Percentiles rank a stretch among this genome's conserved stretches.
Evolutionary conservation across 305 asterid species (phyloP).

Genomic region (Fraxinus ornus): DNA sequence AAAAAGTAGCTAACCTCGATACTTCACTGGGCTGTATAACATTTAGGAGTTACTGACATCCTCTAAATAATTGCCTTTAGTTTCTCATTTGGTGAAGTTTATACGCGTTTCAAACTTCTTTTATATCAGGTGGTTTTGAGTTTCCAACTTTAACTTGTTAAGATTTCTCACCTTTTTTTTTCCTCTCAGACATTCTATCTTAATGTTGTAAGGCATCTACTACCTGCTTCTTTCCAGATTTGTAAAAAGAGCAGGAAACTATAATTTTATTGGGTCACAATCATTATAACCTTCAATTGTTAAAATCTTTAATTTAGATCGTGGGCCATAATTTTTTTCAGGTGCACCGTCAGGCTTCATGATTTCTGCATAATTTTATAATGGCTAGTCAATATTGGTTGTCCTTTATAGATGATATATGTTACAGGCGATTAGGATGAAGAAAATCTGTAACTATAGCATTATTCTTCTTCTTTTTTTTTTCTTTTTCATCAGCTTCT

Average conservation of each 20-base stretch:
- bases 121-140: neutral
- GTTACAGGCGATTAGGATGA: neutral
- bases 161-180: neutral
- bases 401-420: neutral
- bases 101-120: neutral
- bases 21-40: neutral
- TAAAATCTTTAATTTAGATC: neutral
- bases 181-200: neutral
- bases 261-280: neutral
- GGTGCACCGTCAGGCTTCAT: neutral
- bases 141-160: neutral
- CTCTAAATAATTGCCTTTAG: neutral
- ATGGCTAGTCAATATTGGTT: neutral
- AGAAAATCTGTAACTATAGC: neutral
- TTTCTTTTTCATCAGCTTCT: neutral
- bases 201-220: neutral
- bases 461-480: neutral
- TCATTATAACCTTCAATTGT: neutral
- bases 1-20: slow-evolving; percentile 1
- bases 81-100: neutral
- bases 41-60: slow-evolving; percentile 1
- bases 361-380: neutral
- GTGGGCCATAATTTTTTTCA: neutral
- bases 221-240: neutral
- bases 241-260: neutral